Conservation (phyloP, 805 yeast genomes). For the Yarrowia alimentaria region DNA sequence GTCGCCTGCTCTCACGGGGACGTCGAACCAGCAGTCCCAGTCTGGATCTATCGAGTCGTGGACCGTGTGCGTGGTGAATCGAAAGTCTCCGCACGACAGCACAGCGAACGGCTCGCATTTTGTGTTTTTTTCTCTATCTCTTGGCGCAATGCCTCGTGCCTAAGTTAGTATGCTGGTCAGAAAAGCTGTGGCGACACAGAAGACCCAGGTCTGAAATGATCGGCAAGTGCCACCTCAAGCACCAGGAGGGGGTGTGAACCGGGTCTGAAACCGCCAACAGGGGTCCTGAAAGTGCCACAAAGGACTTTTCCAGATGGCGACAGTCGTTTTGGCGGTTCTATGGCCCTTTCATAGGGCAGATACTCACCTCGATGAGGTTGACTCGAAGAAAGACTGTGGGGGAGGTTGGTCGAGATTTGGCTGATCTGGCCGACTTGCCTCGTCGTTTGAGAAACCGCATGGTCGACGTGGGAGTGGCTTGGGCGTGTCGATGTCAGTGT, state of each 20-base stretch:
- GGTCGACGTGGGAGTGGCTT: too few relatives aligned
- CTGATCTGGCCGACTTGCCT: not conserved
- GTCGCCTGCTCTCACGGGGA: conserved; percentile 46
- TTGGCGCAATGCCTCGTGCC: conserved; percentile 27
- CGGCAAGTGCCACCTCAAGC: too few relatives aligned
- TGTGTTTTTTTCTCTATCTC: conserved; percentile 14
- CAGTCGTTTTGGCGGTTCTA: too few relatives aligned
- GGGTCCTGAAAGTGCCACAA: too few relatives aligned
- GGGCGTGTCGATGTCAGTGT: too few relatives aligned
- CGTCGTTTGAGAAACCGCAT: conserved; percentile 25
- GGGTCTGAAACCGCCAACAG: too few relatives aligned
- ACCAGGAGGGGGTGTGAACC: too few relatives aligned
- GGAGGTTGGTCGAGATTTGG: not conserved
- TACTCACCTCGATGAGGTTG: conserved; percentile 13
- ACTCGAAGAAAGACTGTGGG: conserved; percentile 3
- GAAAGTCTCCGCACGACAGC: conserved; percentile 35
- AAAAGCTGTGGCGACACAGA: too few relatives aligned
- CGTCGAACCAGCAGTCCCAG: conserved; percentile 66
- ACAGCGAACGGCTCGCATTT: conserved; percentile 33
- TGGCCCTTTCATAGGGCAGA: too few relatives aligned
- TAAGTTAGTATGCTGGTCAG: too few relatives aligned
- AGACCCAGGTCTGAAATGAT: too few relatives aligned
- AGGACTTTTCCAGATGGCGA: too few relatives aligned
- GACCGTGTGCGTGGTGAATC: conserved; percentile 51
- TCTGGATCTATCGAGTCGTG: conserved; percentile 69